Percentiles rank a stretch among this genome's conserved stretches.
phyloP scores from a whole-genome alignment of 768 basidiomycete species.

The Chiua virens region DNA sequence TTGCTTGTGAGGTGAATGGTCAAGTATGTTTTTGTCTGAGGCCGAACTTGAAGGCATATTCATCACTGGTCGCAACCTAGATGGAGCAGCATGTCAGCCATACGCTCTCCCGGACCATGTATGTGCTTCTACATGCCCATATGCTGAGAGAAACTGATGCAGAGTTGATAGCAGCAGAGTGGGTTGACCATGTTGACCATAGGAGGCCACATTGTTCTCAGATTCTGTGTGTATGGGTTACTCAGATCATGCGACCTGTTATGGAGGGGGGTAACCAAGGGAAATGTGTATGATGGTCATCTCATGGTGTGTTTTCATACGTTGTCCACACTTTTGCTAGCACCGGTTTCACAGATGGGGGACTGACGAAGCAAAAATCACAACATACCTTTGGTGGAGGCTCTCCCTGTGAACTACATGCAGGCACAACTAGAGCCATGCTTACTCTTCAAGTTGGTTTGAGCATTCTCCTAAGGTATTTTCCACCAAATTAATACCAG shows the following conservation, averaged over 20 bases:
- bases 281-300: conserved; percentile 75
- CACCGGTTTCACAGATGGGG: conserved; percentile 54
- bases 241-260: conserved; percentile 81
- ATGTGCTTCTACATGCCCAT: conserved; percentile 74
- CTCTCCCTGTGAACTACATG: conserved; percentile 52
- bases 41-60: conserved; percentile 15
- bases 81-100: conserved; percentile 87
- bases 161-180: conserved; percentile 39
- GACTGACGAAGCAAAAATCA: conserved; percentile 91
- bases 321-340: conserved; percentile 6
- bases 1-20: conserved; percentile 72
- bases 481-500: background rate
- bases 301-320: conserved; percentile 14
- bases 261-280: conserved; percentile 80
- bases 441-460: conserved; percentile 68
- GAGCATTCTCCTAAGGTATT: conserved; percentile 42
- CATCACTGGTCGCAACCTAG: conserved; percentile 40
- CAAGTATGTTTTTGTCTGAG: conserved; percentile 4
- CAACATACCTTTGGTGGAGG: conserved; percentile 73
- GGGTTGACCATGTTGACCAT: conserved; percentile 35
- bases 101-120: conserved; percentile 81
- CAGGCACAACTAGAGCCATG: conserved; percentile 57
- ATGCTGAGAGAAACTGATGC: conserved; percentile 60
- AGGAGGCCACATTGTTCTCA: conserved; percentile 61
- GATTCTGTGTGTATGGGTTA: conserved; percentile 63